phyloP scores from a whole-genome alignment of 2,329 filamentous ascomycete species.

The Fusarium euwallaceae region DNA sequence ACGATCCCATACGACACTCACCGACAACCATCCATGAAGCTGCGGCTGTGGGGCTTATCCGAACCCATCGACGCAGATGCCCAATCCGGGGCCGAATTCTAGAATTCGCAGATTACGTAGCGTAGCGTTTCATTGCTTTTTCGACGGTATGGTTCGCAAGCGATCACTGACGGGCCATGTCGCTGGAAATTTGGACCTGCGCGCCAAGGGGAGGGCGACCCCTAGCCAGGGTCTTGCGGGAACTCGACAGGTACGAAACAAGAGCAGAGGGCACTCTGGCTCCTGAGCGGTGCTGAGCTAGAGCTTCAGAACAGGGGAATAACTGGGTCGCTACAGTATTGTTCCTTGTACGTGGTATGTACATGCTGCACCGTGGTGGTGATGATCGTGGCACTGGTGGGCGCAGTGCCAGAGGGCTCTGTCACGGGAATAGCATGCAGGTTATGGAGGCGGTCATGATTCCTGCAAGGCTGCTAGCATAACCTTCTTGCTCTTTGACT shows the following conservation, averaged over 20 bases:
- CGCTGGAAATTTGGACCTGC: slow-evolving; percentile 49
- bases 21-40: slow-evolving; percentile 6
- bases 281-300: slow-evolving; percentile 29
- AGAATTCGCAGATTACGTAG: slow-evolving; percentile 34
- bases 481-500: neutral
- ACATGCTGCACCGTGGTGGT: neutral
- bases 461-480: slow-evolving; percentile 9
- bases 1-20: slow-evolving; percentile 23
- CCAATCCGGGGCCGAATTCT: slow-evolving; percentile 37
- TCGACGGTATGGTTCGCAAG: slow-evolving; percentile 31
- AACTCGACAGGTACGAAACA: slow-evolving; percentile 36
- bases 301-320: slow-evolving; percentile 24
- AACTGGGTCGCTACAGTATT: slow-evolving; percentile 13
- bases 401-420: slow-evolving; percentile 6
- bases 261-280: slow-evolving; percentile 31
- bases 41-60: slow-evolving; percentile 20
- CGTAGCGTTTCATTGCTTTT: slow-evolving; percentile 36
- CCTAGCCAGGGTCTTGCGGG: slow-evolving; percentile 43
- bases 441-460: neutral
- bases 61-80: slow-evolving; percentile 13
- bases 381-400: neutral
- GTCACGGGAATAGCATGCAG: slow-evolving; percentile 19
- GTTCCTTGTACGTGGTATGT: slow-evolving; percentile 27
- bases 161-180: slow-evolving; percentile 32
- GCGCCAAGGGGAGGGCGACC: slow-evolving; percentile 41